Evolutionary conservation across 257 asterid species (phyloP), one percentile per base, ranked within the genome.

Genomic region (Buddleja alternifolia): DNA sequence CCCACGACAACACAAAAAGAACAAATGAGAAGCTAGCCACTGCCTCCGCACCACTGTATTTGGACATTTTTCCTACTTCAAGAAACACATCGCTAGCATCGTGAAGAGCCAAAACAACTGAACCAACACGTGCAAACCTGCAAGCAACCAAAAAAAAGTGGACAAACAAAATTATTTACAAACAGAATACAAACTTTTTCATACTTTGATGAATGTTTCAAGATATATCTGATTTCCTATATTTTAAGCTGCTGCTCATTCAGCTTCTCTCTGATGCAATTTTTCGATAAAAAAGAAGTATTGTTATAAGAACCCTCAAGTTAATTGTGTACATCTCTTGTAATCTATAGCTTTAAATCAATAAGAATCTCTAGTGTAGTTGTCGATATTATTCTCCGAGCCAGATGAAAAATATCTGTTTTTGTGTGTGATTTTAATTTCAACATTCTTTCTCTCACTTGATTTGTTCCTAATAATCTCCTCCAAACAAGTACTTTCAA

Each of bases 41-140:
- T 39, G 86, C 81, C 78, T 91, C 99, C 2, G 91, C 90, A 0
- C 97, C 97, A 60, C 98, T 81, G 84, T 94, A 94, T 77, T 94
- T 94, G 72, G 99, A 94, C 99, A 94, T 94, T 85, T 94, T 94
- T 55, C 96, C 97, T 2, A 94, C 84, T 83, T 91, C 99, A 55
- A 94, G 90, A 82, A 94, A 89, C 59, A 94, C 83, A 78, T 94
- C 99, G 66, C 98, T 91, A 62, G 96, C 99, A 85, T 94, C 99
- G 63, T 94, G 99, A 73, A 94, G 92, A 72, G 99, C 98, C 73
- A 94, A 84, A 71, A 91, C 83, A 63, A 94, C 76, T 1, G 99
- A 94, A 60, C 99, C 99, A 10, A 63, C 95, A 53, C 98, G 96
- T 25, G 90, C 98, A 87, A 94, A 94, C 84, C 99, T 94, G 83